Base-by-base conservation (phyloP, 306 rosid genomes). In the Fragaria ananassa region DNA sequence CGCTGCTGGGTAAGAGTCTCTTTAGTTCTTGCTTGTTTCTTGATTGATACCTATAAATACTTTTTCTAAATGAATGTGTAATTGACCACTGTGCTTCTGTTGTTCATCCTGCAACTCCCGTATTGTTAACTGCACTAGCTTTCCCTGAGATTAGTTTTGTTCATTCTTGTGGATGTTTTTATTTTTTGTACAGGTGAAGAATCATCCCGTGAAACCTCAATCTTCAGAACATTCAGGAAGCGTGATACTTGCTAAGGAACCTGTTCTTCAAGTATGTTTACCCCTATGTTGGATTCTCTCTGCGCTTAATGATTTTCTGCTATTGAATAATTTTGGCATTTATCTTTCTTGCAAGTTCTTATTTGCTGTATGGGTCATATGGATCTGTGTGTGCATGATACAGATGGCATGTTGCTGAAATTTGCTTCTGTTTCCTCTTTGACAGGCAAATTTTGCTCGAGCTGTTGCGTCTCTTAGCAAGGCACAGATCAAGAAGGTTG, bases 121-220 rank as follows among this genome's bases (percentile, higher is more conserved):
- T 47, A 7, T 29, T 31, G 18, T 45, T 44, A 45, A 74, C 17
- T 58, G 18, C 10, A 42, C 35, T 74, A 29, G 58, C 49, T 44
- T 42, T 74, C 69, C 41, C 34, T 58, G 29, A 25, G 69, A 45
- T 58, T 58, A 41, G 27, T 74, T 6, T 21, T 56, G 17, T 44
- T 74, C 42, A 60, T 14, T 58, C 8, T 4, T 72, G 27, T 58
- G 56, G 17, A 53, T 3, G 4, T 10, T 47, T 74, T 74, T 75
- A 70, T 39, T 39, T 5, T 39, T 39, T 39, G 42, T 76, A 13
- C 66, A 96, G 99, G 93, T 92, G 3, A 96, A 92, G 87, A 91
- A 78, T 72, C 99, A 92, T 81, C 99, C 99, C 0, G 96, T 96
- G 56, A 92, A 96, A 90, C 78, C 97, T 83, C 98, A 96, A 82